phyloP scores from a whole-genome alignment of 2,329 filamentous ascomycete genomes.

The Penicillium sp. region DNA sequence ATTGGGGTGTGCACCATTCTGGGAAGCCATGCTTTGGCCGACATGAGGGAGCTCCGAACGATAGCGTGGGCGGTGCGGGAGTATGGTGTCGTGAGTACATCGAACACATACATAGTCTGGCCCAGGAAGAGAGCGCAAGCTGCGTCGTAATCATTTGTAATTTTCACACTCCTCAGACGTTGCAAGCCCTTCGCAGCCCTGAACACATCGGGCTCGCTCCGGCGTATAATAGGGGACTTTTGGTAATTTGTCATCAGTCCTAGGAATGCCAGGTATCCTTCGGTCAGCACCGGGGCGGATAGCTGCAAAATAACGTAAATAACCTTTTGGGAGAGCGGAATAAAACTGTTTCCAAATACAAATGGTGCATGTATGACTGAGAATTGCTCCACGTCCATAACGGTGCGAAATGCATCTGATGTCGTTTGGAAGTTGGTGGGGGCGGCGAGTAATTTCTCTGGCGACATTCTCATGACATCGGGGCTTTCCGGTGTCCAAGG shows the following conservation, averaged over 20 bases:
- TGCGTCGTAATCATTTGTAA: constrained; percentile 22
- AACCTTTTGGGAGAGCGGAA: constrained; percentile 13
- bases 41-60: constrained; percentile 26
- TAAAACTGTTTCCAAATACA: constrained; percentile 17
- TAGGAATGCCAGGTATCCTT: constrained; percentile 23
- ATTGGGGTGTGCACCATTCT: constrained; percentile 20
- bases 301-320: constrained; percentile 16
- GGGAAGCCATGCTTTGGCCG: constrained; percentile 26
- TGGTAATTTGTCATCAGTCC: constrained; percentile 23
- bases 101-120: constrained; percentile 28
- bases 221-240: constrained; percentile 18
- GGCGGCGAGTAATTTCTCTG: constrained; percentile 17
- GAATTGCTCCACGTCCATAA: constrained; percentile 19
- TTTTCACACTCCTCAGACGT: constrained; percentile 16
- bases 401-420: constrained; percentile 17
- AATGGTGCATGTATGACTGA: constrained; percentile 21
- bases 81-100: constrained; percentile 25
- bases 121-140: constrained; percentile 23
- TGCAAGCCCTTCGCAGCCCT: constrained; percentile 21
- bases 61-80: constrained; percentile 24
- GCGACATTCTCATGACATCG: constrained; percentile 4
- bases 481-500: constrained; percentile 1
- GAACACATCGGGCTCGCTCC: constrained; percentile 16
- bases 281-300: constrained; percentile 17
- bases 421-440: constrained; percentile 12